Conservation (phyloP, 768 basidiomycete species). For the Leccinum incarnatum region DNA sequence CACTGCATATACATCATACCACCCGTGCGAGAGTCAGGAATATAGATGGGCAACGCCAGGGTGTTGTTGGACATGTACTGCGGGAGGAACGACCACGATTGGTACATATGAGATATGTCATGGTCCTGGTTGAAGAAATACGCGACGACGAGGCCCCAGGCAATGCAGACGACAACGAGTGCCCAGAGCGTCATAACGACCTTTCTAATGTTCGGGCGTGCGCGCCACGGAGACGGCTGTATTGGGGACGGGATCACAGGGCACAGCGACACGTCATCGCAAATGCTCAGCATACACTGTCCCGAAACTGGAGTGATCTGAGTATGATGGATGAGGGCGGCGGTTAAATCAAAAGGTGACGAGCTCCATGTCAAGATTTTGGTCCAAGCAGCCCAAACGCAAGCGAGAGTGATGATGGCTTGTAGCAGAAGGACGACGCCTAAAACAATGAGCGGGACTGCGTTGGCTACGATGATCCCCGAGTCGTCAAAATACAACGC, state of each 20-base stretch:
- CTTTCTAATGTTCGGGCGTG: slow-evolving; percentile 20
- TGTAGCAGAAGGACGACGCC: slow-evolving; percentile 25
- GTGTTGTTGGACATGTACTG: too few relatives aligned
- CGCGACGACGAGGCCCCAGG: slow-evolving; percentile 25
- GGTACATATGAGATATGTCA: too few relatives aligned
- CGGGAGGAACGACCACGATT: too few relatives aligned
- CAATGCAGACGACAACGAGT: slow-evolving; percentile 19
- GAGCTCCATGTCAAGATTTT: slow-evolving; percentile 33
- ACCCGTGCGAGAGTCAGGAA: too few relatives aligned
- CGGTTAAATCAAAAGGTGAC: slow-evolving; percentile 30
- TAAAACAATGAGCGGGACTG: slow-evolving; percentile 27
- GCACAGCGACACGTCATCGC: slow-evolving; percentile 1
- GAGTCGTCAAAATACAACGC: too few relatives aligned
- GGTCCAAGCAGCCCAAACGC: slow-evolving; percentile 18
- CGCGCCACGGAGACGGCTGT: slow-evolving; percentile 30
- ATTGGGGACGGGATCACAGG: slow-evolving; percentile 12
- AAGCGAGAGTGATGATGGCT: slow-evolving; percentile 24
- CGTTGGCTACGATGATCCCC: too few relatives aligned
- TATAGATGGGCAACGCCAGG: too few relatives aligned
- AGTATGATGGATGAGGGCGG: slow-evolving; percentile 29
- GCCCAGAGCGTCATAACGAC: slow-evolving; percentile 23
- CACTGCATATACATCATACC: slow-evolving; percentile 11
- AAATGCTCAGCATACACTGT: slow-evolving; percentile 27
- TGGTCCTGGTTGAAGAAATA: too few relatives aligned
- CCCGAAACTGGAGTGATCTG: slow-evolving; percentile 19